Evolutionary conservation across 352 stramenopile genomes (phyloP), one percentile per base, ranked within the genome.

Genomic region (Phytophthora pini): DNA sequence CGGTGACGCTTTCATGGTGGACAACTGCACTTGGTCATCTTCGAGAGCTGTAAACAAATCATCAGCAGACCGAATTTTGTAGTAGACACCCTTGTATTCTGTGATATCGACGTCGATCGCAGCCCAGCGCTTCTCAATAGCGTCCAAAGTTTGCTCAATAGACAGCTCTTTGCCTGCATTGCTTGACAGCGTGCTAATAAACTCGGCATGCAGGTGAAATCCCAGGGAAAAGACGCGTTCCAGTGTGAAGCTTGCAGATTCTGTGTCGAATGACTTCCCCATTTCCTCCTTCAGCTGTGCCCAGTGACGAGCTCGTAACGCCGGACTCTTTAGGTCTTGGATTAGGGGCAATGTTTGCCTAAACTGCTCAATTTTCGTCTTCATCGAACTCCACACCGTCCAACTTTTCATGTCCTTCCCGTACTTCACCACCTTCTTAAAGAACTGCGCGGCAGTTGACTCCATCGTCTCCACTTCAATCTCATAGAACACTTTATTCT

Each of bases 321-420:
- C 92, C 22, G 91, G 89, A 36, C 91, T 97, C 62, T 97, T 97
- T 1, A 98, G 77, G 45, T 98, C 92, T 68, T 97, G 88, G 49
- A 98, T 98, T 4, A 98, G 67, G n/a, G 91, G 92, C 38, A 98
- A 70, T 0, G 91, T 97, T 53, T 97, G 92, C 13, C 97, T 81
- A 60, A 93, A 92, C 65, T 98, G 96, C 46, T 98, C 94, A 45
- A 98, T 97, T 56, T 97, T 98, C 2, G 92, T 88, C 60, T 96
- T 93, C 78, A 98, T 97, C 10, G 95, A 84, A 45, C 81, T 92
- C 92, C 93, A 98, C 22, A 90, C 87, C 1, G 78, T 79, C 93
- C 93, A 98, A 49, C 72, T 88, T 65, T 97, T 98, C 77, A 98
- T 97, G 6, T 98, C 93, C 36, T 97, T 95, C 15, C 93, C 90